Conservation (phyloP, 2,329 filamentous ascomycete species). For the Mycogone perniciosa region DNA sequence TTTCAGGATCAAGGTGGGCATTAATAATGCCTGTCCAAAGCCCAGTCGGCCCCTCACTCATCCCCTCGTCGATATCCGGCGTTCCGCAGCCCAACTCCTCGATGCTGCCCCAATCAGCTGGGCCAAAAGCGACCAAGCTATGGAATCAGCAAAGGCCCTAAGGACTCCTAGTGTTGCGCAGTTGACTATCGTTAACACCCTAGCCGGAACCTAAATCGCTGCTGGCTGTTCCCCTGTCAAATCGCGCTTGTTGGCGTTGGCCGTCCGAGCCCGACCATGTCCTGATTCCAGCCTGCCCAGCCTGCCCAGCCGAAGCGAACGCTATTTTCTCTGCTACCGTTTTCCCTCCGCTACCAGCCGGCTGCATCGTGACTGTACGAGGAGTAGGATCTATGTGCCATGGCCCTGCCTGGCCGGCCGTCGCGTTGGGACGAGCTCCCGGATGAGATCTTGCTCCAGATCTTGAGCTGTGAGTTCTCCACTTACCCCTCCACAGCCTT, state of each 20-base stretch:
- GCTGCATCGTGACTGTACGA: conserved; percentile 4
- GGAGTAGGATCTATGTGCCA: conserved; percentile 17
- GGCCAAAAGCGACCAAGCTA: conserved; percentile 2
- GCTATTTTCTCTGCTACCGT: background rate
- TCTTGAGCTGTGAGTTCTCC: conserved; percentile 50
- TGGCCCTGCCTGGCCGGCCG: conserved; percentile 20
- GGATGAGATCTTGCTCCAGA: conserved; percentile 57
- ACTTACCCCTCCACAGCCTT: conserved; percentile 2
- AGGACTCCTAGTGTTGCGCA: background rate
- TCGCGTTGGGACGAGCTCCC: conserved; percentile 46
- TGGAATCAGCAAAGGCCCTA: background rate
- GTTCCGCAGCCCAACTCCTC: background rate
- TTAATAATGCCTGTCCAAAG: background rate
- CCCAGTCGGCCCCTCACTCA: conserved; percentile 5
- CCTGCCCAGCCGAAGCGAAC: conserved; percentile 1
- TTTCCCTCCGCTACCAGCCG: conserved; percentile 4
- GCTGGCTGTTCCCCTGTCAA: conserved; percentile 8
- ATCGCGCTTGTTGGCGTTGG: conserved; percentile 5
- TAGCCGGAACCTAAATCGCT: background rate
- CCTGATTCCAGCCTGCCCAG: background rate
- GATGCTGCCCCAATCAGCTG: conserved; percentile 4
- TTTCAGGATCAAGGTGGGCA: too few relatives aligned
- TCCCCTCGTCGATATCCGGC: background rate
- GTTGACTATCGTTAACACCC: conserved; percentile 8
- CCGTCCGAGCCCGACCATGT: conserved; percentile 1